These are phyloP conservation scores for Mucuna pruriens DNA, from an alignment of 306 rosid species.

Conservation along the genomic window DNA sequence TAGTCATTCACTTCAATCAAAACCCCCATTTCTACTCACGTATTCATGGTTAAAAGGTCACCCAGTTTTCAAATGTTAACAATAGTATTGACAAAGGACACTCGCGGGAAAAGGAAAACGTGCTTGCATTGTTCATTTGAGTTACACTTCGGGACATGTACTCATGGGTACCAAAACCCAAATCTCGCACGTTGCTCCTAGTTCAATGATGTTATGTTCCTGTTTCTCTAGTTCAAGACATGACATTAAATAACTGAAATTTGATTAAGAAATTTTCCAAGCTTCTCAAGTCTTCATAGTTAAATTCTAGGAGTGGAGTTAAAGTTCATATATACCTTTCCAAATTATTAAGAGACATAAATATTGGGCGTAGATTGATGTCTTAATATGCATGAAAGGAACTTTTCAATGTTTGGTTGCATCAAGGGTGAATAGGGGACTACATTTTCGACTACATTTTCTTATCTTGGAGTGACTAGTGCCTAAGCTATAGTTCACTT, in stretches of 20 bases:
- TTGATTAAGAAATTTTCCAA: neutral
- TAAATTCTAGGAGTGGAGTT: neutral
- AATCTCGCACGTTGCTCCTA: slow-evolving; percentile 5
- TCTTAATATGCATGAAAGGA: slow-evolving; percentile 46
- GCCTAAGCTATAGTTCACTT: slow-evolving; percentile 38
- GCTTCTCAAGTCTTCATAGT: neutral
- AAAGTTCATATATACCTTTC: neutral
- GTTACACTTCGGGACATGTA: neutral
- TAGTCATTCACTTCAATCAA: slow-evolving; percentile 22
- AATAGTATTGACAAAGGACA: slow-evolving; percentile 12
- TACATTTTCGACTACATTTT: slow-evolving; percentile 45
- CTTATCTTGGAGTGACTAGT: slow-evolving; percentile 34
- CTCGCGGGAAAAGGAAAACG: neutral
- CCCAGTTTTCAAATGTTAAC: neutral
- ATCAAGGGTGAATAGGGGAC: slow-evolving; percentile 40
- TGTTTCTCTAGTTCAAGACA: neutral
- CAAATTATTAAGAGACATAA: slow-evolving; percentile 14
- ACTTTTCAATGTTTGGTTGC: slow-evolving; percentile 31
- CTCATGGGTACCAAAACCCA: slow-evolving; percentile 1
- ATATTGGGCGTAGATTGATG: slow-evolving; percentile 12
- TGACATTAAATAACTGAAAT: neutral
- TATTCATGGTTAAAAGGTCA: slow-evolving; percentile 30
- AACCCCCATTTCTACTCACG: slow-evolving; percentile 4
- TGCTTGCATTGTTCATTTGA: neutral
- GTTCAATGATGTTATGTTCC: slow-evolving; percentile 2